Conservation (phyloP, 2,329 filamentous ascomycete genomes). For the Corinectria fuckeliana region DNA sequence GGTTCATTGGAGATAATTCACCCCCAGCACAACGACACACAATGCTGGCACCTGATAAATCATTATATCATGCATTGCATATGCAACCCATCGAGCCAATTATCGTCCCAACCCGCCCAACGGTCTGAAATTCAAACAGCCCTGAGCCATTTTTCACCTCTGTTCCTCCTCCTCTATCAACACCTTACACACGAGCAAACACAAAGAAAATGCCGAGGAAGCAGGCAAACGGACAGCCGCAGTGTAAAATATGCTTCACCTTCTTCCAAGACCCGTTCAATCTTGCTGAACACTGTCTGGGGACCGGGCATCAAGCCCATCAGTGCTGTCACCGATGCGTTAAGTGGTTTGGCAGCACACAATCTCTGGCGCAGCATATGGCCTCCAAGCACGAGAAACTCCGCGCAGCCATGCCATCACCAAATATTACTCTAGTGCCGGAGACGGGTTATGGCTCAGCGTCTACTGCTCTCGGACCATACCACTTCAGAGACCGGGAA, state of each 20-base stretch:
- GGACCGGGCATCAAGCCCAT: neutral
- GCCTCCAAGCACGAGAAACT: neutral
- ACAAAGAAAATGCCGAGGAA: neutral
- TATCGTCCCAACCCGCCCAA: neutral
- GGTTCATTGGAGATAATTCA: no score
- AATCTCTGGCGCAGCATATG: slow-evolving; percentile 4
- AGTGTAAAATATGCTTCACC: neutral
- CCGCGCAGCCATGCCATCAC: neutral
- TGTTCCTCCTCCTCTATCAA: neutral
- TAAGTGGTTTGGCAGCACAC: slow-evolving; percentile 1
- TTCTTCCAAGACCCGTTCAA: neutral
- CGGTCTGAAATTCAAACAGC: neutral
- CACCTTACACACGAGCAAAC: neutral
- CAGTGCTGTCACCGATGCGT: slow-evolving; percentile 8
- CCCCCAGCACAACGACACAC: no score
- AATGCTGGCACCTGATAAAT: slow-evolving; percentile 17
- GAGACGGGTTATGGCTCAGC: neutral
- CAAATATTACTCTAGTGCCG: neutral
- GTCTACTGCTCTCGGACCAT: neutral
- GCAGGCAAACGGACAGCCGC: neutral
- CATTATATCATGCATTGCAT: neutral
- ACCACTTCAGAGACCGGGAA: neutral
- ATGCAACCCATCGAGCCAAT: neutral
- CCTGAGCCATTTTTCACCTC: neutral
- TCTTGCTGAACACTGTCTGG: neutral